Percentiles rank a stretch among this genome's conserved stretches.
These are phyloP conservation scores for Cercophora newfieldiana DNA, from an alignment of 495 filamentous ascomycete genomes.

Conservation along the genomic window DNA sequence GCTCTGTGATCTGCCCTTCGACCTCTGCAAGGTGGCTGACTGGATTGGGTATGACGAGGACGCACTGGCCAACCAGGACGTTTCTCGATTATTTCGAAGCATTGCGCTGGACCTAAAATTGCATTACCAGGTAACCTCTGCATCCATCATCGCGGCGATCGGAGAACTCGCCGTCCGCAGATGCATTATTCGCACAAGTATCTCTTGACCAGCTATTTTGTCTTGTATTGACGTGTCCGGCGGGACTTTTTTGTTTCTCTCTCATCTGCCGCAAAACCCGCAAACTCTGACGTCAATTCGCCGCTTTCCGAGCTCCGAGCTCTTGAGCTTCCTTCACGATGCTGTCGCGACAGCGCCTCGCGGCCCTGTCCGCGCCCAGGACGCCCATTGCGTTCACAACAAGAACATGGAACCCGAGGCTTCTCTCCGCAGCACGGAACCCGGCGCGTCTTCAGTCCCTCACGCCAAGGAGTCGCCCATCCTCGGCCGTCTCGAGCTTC, in stretches of 20 bases:
- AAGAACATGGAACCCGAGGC: slow-evolving; percentile 18
- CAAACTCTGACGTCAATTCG: slow-evolving; percentile 30
- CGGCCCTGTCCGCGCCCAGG: slow-evolving; percentile 28
- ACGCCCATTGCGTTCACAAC: slow-evolving; percentile 16
- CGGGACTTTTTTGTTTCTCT: not conserved
- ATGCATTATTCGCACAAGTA: slow-evolving; percentile 36
- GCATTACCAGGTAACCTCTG: slow-evolving; percentile 18
- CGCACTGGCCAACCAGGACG: not conserved
- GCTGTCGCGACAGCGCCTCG: slow-evolving; percentile 37
- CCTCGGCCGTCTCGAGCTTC: slow-evolving; percentile 34
- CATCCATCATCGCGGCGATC: slow-evolving; percentile 16
- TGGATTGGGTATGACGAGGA: not conserved
- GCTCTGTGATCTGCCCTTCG: no score
- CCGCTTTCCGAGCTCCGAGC: slow-evolving; percentile 5
- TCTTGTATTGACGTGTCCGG: not conserved
- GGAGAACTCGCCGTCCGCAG: slow-evolving; percentile 4
- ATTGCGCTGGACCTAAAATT: slow-evolving; percentile 14
- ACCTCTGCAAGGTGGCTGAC: no score
- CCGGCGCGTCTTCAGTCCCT: slow-evolving; percentile 17
- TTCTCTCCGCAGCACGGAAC: slow-evolving; percentile 18
- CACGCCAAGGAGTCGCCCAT: slow-evolving; percentile 21
- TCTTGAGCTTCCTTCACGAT: slow-evolving; percentile 23
- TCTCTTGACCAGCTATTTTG: no score
- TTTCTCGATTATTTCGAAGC: not conserved
- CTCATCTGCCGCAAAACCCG: not conserved